Base-by-base conservation (phyloP, 2,329 filamentous ascomycete species). In the Neurospora sp. region DNA sequence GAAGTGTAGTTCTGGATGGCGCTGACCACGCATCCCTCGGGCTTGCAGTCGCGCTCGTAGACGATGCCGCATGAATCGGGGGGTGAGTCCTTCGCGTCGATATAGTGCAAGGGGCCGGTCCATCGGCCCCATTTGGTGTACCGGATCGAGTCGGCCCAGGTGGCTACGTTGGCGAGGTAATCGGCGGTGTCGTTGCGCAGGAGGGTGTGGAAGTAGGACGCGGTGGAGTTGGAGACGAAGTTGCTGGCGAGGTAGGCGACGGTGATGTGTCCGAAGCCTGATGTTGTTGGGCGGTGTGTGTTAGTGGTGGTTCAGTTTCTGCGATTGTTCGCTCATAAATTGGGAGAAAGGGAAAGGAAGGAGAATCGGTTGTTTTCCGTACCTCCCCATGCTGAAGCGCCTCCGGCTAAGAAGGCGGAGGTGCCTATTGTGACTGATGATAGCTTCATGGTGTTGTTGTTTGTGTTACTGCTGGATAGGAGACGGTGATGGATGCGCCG, bases 141-240 rank as follows among this genome's bases (percentile, higher is more conserved):
- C 33, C 88, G 84, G 77, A 89, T 83, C 46, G 84, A 88, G 79
- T 91, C 89, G 38, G 89, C 89, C 89, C 89, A 91, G 10, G 87
- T 87, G 3, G 89, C 89, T 3, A 90, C 84, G 70, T 83, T 83
- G 67, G 88, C 88, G 36, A 91, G 82, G 76, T 90, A 90, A 74
- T 87, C 84, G 69, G 81, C 78, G 1, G 84, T 84, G 42, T 84
- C 77, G 77, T 85, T 86, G 72, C 82, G 79, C 58, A 91, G 82
- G 68, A 91, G 81, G 4, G 79, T 76, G 76, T 90, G 84, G 76
- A 91, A 85, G 77, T 86, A 87, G 46, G 79, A 72, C 28, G 86
- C 81, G 15, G 89, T 91, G 38, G 82, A 77, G 42, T 85, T 82
- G 69, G 84, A 79, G 68, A 91, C 86, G 74, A 90, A 87, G 76